phyloP scores from a whole-genome alignment of 208 protist species.

The Angomonas deanei region DNA sequence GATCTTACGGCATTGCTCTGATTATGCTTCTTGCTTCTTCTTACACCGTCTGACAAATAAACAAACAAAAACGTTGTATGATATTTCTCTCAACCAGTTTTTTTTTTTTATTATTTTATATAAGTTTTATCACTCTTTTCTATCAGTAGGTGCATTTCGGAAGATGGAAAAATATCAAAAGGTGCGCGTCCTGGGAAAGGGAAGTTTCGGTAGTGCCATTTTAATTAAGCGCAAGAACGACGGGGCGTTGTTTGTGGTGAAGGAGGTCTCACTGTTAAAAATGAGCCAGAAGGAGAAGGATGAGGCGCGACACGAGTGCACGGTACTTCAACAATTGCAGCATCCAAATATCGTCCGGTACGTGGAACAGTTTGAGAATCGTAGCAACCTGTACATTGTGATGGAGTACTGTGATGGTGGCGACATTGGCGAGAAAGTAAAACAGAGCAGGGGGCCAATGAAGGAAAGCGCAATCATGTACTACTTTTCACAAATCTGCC shows the following conservation, averaged over 20 bases:
- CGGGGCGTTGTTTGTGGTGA: slow-evolving; percentile 84
- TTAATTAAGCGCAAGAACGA: slow-evolving; percentile 86
- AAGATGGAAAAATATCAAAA: slow-evolving; percentile 92
- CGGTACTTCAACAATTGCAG: slow-evolving; percentile 75
- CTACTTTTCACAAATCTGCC: slow-evolving; percentile 90
- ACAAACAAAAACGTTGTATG: too few species aligned
- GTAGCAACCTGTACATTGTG: slow-evolving; percentile 87
- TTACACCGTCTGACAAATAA: too few species aligned
- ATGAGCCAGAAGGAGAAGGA: slow-evolving; percentile 87
- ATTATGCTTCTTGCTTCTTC: too few species aligned
- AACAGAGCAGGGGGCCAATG: slow-evolving; percentile 54
- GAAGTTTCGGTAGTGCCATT: slow-evolving; percentile 90
- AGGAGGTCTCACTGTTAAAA: slow-evolving; percentile 82
- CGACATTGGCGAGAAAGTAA: slow-evolving; percentile 72
- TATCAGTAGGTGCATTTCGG: background rate
- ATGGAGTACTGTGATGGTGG: slow-evolving; percentile 92
- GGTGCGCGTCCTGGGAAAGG: slow-evolving; percentile 87
- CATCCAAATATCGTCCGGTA: slow-evolving; percentile 93
- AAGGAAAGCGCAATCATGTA: slow-evolving; percentile 82
- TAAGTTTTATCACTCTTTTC: background rate
- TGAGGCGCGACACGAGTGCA: slow-evolving; percentile 84
- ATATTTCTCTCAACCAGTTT: too few species aligned
- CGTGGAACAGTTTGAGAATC: slow-evolving; percentile 90
- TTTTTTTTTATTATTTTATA: too few species aligned
- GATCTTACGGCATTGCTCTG: too few species aligned